Evolutionary conservation across 1,284 basidiomycete species (phyloP).

Genomic region (Leccinum griseonigrum): DNA sequence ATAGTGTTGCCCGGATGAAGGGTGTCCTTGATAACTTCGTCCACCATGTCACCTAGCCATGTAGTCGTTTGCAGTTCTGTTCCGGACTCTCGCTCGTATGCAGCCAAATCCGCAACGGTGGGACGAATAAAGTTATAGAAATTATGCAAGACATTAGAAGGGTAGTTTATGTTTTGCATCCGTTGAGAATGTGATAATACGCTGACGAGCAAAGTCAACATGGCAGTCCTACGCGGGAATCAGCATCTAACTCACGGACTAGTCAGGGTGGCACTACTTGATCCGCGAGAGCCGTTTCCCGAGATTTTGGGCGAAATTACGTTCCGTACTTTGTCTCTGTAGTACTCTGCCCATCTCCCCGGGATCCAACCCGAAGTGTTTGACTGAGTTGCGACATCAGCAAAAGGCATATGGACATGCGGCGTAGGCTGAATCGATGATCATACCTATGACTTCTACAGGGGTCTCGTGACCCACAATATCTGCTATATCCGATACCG

Average conservation of each 20-base stretch:
- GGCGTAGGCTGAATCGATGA: not conserved
- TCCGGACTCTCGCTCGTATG: slow-evolving; percentile 88
- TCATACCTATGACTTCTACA: slow-evolving; percentile 86
- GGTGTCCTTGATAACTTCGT: slow-evolving; percentile 85
- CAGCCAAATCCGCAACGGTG: slow-evolving; percentile 83
- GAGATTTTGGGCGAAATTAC: slow-evolving; percentile 89
- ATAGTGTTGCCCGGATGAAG: slow-evolving; percentile 88
- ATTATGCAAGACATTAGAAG: slow-evolving; percentile 17
- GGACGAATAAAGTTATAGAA: slow-evolving; percentile 92
- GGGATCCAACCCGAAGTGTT: slow-evolving; percentile 85
- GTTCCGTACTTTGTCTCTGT: slow-evolving; percentile 85
- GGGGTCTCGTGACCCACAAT: slow-evolving; percentile 75
- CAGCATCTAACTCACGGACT: slow-evolving; percentile 78
- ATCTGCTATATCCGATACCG: slow-evolving; percentile 77
- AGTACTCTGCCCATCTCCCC: slow-evolving; percentile 89
- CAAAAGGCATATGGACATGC: slow-evolving; percentile 9
- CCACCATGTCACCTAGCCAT: slow-evolving; percentile 91
- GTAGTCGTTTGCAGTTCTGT: slow-evolving; percentile 82
- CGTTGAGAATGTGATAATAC: slow-evolving; percentile 87
- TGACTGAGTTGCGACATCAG: slow-evolving; percentile 83
- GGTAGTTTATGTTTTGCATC: slow-evolving; percentile 60
- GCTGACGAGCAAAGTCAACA: slow-evolving; percentile 93
- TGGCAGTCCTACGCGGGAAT: slow-evolving; percentile 84
- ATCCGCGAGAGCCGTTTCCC: slow-evolving; percentile 68
- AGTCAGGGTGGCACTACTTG: slow-evolving; percentile 80